These are phyloP conservation scores for Strigomonas oncopelti DNA, from an alignment of 208 protist genomes.

Conservation along the genomic window DNA sequence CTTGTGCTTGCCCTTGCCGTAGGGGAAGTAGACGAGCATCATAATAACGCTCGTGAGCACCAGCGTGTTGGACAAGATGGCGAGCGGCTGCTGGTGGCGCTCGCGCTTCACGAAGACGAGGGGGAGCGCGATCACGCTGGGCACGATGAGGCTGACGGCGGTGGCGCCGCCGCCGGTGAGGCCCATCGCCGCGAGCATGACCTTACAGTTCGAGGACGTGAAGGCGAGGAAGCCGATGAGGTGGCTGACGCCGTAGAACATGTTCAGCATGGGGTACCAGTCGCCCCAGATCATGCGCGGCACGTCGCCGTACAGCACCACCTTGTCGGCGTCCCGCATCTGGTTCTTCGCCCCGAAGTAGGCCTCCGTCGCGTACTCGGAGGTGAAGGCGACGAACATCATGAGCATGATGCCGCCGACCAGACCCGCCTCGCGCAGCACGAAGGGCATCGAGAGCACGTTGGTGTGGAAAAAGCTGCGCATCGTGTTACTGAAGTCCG, in stretches of 20 bases:
- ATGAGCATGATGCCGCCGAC: constrained; percentile 47
- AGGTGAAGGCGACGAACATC: constrained; percentile 34
- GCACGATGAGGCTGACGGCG: constrained; percentile 40
- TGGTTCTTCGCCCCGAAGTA: constrained; percentile 62
- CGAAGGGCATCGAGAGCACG: constrained; percentile 48
- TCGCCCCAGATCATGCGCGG: constrained; percentile 33
- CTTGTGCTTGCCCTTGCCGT: constrained; percentile 20
- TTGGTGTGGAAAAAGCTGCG: constrained; percentile 58
- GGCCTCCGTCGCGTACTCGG: constrained; percentile 52
- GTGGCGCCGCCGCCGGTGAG: constrained; percentile 30
- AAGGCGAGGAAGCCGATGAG: constrained; percentile 56
- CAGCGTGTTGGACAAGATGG: constrained; percentile 40
- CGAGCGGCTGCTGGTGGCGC: constrained; percentile 35
- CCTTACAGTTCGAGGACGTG: constrained; percentile 36
- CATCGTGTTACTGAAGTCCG: constrained; percentile 48
- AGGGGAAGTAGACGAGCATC: constrained; percentile 49
- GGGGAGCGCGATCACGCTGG: constrained; percentile 36
- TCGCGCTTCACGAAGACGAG: constrained; percentile 53
- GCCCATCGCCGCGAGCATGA: constrained; percentile 48
- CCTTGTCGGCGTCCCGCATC: constrained; percentile 32
- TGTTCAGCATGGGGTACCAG: constrained; percentile 46
- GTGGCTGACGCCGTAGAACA: constrained; percentile 53
- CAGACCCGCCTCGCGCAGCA: constrained; percentile 45
- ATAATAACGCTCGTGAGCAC: constrained; percentile 36
- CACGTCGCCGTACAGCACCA: constrained; percentile 49